Base-by-base conservation (phyloP, 306 rosid genomes). In the Lupinus albus region DNA sequence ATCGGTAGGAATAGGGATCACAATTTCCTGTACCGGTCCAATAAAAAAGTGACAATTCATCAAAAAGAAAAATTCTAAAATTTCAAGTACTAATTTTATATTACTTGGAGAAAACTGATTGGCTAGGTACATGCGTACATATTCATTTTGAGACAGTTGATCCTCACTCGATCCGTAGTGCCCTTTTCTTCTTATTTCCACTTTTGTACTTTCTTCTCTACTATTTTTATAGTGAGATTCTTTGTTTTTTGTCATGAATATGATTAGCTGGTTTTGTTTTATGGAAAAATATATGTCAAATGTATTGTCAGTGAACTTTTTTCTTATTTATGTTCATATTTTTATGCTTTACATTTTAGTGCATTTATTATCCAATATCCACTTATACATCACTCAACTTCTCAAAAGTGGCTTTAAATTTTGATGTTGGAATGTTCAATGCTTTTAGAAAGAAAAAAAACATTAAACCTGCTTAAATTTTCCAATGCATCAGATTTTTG, bases 141-240 rank as follows among this genome's bases (percentile, higher is more conserved):
- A n/a, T n/a, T n/a, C n/a, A n/a, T n/a, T n/a, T n/a, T n/a, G n/a
- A n/a, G n/a, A n/a, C n/a, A n/a, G n/a, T n/a, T n/a, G n/a, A n/a
- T n/a, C n/a, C n/a, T n/a, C n/a, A 93, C 98, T 78, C 97, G 72
- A 86, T 88, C 98, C 93, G 98, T 93, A 89, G 76, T 81, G 53
- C 56, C 11, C 55, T 53, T 56, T 14, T 61, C 54, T 65, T 76
- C 30, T 49, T 48, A 18, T 35, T 65, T 4, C 45, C n/a, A 6
- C 18, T 44, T 38, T 48, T 67, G 0, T 57, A 32, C 39, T 59
- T 68, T 33, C 20, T 9, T 9, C 4, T 67, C 56, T 46, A 18
- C 71, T 44, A 6, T 42, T 47, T 51, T 56, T 68, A 7, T 63
- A 2, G 17, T 10, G 46, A 75, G 72, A 70, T 81, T 72, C 70